A percentile compares a stretch with the other conserved stretches of the same genome.
phyloP scores from a whole-genome alignment of 2,329 filamentous ascomycete species.

The Penicillium hesseltinei region DNA sequence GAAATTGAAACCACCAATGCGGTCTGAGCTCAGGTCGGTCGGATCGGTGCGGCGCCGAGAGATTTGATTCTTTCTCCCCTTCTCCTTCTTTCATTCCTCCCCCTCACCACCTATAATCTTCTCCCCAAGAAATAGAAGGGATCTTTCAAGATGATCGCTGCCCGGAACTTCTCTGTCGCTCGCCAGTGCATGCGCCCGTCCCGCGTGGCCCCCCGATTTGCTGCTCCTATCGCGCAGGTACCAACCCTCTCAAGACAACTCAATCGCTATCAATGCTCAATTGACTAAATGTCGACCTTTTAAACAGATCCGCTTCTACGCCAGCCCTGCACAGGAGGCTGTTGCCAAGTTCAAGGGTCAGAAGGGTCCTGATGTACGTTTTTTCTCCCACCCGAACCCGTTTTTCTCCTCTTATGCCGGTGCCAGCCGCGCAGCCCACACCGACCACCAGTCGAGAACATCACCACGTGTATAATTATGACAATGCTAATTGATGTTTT shows the following conservation, averaged over 20 bases:
- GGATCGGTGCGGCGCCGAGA: slow-evolving; percentile 27
- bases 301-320: slow-evolving; percentile 60
- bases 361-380: slow-evolving; percentile 81
- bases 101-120: slow-evolving; percentile 22
- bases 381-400: slow-evolving; percentile 24
- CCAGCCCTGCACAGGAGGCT: slow-evolving; percentile 56
- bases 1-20: slow-evolving; percentile 25
- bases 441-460: slow-evolving; percentile 3
- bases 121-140: slow-evolving; percentile 20
- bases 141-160: slow-evolving; percentile 70
- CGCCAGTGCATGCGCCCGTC: slow-evolving; percentile 75
- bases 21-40: slow-evolving; percentile 19
- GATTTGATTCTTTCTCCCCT: slow-evolving; percentile 25
- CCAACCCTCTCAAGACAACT: slow-evolving; percentile 21
- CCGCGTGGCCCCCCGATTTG: slow-evolving; percentile 47
- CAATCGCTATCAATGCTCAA: slow-evolving; percentile 15
- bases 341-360: slow-evolving; percentile 92
- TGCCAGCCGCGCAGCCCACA: slow-evolving; percentile 22
- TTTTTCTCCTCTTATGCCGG: slow-evolving; percentile 27
- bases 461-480: not conserved
- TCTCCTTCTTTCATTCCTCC: slow-evolving; percentile 16
- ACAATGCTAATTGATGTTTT: slow-evolving; percentile 18
- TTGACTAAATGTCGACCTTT: slow-evolving; percentile 18
- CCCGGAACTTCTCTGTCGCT: slow-evolving; percentile 72
- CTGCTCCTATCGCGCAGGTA: slow-evolving; percentile 58